A percentile compares a stretch with the other conserved stretches of the same genome.
phyloP scores from a whole-genome alignment of 129 eudicot genomes.

The Chrysanthemum lavandulifolium region DNA sequence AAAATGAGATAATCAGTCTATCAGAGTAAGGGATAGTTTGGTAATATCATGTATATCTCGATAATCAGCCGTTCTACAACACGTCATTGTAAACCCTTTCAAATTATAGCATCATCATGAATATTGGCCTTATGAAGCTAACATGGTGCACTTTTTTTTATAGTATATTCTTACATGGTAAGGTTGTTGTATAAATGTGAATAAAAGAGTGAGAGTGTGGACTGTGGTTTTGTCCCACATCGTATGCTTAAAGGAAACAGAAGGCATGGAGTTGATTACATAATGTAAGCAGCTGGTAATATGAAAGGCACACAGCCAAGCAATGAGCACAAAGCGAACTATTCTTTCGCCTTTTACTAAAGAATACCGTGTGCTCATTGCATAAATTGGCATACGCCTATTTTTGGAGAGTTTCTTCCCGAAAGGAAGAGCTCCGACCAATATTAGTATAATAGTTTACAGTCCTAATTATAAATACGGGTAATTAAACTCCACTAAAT shows the following conservation, averaged over 20 bases:
- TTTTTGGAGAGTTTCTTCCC: slow-evolving; percentile 1
- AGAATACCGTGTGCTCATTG: slow-evolving; percentile 78
- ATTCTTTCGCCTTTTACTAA: slow-evolving; percentile 96
- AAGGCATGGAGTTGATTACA: no score
- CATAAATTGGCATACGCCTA: slow-evolving; percentile 5
- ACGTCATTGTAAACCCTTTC: not conserved
- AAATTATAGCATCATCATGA: slow-evolving; percentile 2
- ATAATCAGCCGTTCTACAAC: not conserved
- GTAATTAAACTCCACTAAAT: no score
- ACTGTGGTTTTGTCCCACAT: no score
- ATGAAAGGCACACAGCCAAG: slow-evolving; percentile 1
- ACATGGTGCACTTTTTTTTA: not conserved
- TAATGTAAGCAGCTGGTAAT: no score
- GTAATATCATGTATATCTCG: not conserved
- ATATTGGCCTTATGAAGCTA: slow-evolving; percentile 16
- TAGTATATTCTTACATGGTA: no score
- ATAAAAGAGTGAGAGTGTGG: no score
- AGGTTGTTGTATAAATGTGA: no score
- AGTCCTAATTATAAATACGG: no score
- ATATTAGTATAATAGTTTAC: no score
- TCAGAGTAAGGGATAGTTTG: not conserved
- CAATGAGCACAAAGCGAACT: slow-evolving; percentile 74
- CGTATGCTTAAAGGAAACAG: no score
- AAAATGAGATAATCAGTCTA: not conserved
- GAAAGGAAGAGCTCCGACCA: no score